These are phyloP conservation scores for Draba incana DNA, from an alignment of 345 rosid genomes.

Conservation along the genomic window DNA sequence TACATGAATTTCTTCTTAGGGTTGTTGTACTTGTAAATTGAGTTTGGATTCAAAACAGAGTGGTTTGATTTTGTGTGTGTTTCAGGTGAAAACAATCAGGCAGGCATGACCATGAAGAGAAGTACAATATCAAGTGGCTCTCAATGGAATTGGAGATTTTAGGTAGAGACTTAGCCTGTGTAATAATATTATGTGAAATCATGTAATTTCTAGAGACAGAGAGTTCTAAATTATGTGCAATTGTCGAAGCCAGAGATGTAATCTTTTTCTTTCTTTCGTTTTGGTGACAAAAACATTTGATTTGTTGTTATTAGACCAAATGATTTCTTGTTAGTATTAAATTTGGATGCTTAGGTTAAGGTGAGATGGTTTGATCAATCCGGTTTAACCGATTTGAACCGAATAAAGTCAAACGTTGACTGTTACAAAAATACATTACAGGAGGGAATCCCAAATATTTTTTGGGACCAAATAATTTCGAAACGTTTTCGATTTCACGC, in stretches of 20 bases:
- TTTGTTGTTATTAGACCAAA: neutral
- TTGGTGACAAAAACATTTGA: neutral
- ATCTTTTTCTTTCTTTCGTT: neutral
- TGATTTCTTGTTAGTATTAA: too few species aligned
- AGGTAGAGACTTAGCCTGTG: conserved; percentile 19
- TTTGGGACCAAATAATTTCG: too few species aligned
- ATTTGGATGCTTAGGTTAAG: too few species aligned
- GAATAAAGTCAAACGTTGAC: neutral
- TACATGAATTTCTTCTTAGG: neutral
- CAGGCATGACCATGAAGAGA: conserved; percentile 24
- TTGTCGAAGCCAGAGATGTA: conserved; percentile 11
- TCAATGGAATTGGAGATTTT: too few species aligned
- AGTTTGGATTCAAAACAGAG: neutral
- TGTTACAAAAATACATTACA: neutral
- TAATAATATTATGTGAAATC: conserved; percentile 1
- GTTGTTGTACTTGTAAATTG: neutral
- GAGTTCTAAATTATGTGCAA: conserved; percentile 16
- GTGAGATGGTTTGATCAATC: conserved; percentile 13
- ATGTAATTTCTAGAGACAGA: conserved; percentile 4
- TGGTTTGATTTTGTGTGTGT: conserved; percentile 16
- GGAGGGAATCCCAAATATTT: conserved; percentile 31
- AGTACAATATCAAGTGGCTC: conserved; percentile 19
- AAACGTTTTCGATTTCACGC: conserved; percentile 1
- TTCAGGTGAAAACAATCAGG: conserved; percentile 29
- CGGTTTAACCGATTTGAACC: neutral